phyloP scores from a whole-genome alignment of 345 rosid species.

The Carallia pectinifolia region DNA sequence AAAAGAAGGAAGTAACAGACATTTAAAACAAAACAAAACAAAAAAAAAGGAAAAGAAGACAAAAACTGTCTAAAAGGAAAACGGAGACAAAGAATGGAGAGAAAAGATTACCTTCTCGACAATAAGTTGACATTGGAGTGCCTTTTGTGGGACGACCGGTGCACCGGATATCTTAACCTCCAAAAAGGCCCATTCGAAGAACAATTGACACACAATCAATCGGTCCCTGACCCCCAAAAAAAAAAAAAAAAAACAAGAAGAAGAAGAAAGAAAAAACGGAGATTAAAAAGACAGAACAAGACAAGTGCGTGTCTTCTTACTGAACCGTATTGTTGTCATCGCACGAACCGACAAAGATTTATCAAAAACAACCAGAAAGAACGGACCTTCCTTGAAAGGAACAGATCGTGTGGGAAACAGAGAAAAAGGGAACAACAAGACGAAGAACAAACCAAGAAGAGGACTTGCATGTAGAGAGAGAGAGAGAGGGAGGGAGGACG shows the following conservation, averaged over 20 bases:
- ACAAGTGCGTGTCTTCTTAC: neutral
- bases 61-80: neutral
- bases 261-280: neutral
- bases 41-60: too few species aligned
- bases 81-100: too few species aligned
- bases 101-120: constrained; percentile 57
- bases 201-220: constrained; percentile 34
- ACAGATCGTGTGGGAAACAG: constrained; percentile 20
- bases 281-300: neutral
- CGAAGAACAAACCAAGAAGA: constrained; percentile 17
- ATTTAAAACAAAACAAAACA: too few species aligned
- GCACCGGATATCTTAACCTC: constrained; percentile 95
- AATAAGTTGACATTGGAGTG: constrained; percentile 77
- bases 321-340: too few species aligned
- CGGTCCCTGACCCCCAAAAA: constrained; percentile 29
- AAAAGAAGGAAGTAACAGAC: too few species aligned
- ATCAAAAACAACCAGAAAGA: neutral
- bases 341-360: neutral
- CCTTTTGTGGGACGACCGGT: constrained; percentile 84
- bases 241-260: neutral
- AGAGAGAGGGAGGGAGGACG: constrained; percentile 2
- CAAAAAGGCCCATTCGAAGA: constrained; percentile 49
- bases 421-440: constrained; percentile 9
- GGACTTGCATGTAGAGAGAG: constrained; percentile 15
- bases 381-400: constrained; percentile 28